phyloP scores from a whole-genome alignment of 768 basidiomycete genomes.

The Mycena metata region DNA sequence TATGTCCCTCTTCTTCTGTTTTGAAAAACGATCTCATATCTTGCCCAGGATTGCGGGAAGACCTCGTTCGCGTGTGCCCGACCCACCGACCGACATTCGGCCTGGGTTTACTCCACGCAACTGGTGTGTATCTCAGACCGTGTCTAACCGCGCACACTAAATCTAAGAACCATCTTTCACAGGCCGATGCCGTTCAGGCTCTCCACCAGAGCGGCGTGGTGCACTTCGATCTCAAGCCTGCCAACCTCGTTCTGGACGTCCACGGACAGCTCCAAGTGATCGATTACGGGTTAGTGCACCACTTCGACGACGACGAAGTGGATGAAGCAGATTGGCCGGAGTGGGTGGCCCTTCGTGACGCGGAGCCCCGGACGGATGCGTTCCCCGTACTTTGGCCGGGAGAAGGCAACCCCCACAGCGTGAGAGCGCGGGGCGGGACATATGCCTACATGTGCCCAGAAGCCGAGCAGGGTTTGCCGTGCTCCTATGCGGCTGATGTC shows the following conservation, averaged over 20 bases:
- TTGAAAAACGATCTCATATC: background rate
- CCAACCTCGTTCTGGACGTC: background rate
- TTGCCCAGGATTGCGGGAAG: background rate
- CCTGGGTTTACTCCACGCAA: background rate
- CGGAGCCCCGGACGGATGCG: background rate
- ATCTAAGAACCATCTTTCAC: background rate
- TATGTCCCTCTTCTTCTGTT: background rate
- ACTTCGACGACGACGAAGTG: background rate
- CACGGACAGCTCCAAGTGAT: background rate
- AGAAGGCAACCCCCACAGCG: background rate
- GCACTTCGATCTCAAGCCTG: constrained; percentile 15
- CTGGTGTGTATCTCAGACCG: constrained; percentile 1
- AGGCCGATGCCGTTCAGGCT: background rate
- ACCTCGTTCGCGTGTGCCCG: background rate
- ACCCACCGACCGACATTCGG: background rate
- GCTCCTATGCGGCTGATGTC: constrained; percentile 7
- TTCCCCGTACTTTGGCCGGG: constrained; percentile 1
- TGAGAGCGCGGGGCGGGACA: background rate
- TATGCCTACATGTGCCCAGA: background rate
- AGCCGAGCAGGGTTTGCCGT: background rate
- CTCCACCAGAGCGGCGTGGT: constrained; percentile 20
- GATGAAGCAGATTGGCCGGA: background rate
- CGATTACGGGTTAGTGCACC: constrained; percentile 11
- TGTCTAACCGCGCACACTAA: background rate
- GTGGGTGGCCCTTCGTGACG: background rate